Base-by-base conservation (phyloP, 305 asterid genomes). In the Rubia peregrina region DNA sequence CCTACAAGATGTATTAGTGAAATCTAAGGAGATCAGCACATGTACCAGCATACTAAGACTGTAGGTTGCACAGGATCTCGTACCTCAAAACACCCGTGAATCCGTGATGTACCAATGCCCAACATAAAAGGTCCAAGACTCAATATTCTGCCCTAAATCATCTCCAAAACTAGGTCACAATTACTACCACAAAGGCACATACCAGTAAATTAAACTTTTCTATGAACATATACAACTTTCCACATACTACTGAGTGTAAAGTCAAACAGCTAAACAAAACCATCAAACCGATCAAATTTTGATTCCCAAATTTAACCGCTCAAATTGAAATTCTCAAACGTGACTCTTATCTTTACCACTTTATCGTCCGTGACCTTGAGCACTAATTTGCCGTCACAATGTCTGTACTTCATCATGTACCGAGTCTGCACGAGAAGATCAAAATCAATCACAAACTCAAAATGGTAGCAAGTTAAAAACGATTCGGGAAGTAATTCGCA, bases 361-460 rank as follows among this genome's bases (percentile, higher is more conserved):
- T 81, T 90, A 79, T 93, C 86, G 70, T 89, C 95, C 14, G 96
- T 89, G 67, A 93, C 98, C 75, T 93, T 93, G 24, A 93, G 90
- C 63, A 93, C 90, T 88, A 93, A 79, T 82, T 93, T 90, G 57
- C 97, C 97, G 26, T 90, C 98, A 69, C 88, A 86, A 69, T 90
- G 88, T 81, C 98, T 80, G 85, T 92, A 92, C 75, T 92, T 92
- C 97, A 92, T 89, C 71, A 69, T 67, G 72, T 90, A 92, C 24
- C 97, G 95, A 67, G 97, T 90, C 97, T 92, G 90, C 57, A 22
- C 14, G 9, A 7, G 41, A 63, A 46, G 65, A 8, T 40, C 30
- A 46, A 55, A 49, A 44, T 65, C 76, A 0, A 56, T 44, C 14
- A 40, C 17, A 7, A 61, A 13, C 57, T 22, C 21, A 51, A 55